phyloP scores from a whole-genome alignment of 371 early-diverging fungal species.

The Mucor mucedo region DNA sequence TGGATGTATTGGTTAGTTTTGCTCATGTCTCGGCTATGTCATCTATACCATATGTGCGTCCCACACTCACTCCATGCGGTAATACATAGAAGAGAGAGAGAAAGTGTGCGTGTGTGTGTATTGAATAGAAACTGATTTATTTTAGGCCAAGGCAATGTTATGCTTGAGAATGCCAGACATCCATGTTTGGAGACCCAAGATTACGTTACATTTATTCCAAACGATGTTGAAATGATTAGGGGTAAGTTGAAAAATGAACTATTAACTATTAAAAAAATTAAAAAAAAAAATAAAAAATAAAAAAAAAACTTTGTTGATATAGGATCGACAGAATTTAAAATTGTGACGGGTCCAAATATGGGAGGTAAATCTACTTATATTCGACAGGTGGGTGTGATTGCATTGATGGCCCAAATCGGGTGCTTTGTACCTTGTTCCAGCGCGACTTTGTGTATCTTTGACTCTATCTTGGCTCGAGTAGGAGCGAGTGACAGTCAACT shows the following conservation, averaged over 20 bases:
- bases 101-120: too few relatives aligned
- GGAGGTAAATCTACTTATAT: slow-evolving; percentile 97
- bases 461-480: slow-evolving; percentile 93
- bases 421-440: slow-evolving; percentile 95
- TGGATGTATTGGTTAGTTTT: slow-evolving; percentile 91
- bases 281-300: not conserved
- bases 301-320: slow-evolving; percentile 1
- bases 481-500: slow-evolving; percentile 97
- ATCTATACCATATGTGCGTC: slow-evolving; percentile 85
- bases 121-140: not conserved
- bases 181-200: slow-evolving; percentile 96
- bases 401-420: slow-evolving; percentile 97
- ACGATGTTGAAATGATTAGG: slow-evolving; percentile 80
- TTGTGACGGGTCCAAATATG: slow-evolving; percentile 97
- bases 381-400: slow-evolving; percentile 93
- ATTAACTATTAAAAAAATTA: not conserved
- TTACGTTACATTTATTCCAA: slow-evolving; percentile 91
- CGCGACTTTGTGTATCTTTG: slow-evolving; percentile 85
- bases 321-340: slow-evolving; percentile 70
- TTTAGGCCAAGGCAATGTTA: slow-evolving; percentile 66
- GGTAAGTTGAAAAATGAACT: slow-evolving; percentile 40
- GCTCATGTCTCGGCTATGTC: slow-evolving; percentile 88
- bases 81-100: not conserved
- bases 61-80: slow-evolving; percentile 65
- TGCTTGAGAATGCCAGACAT: slow-evolving; percentile 79